A percentile compares a stretch with the other conserved stretches of the same genome.
These are phyloP conservation scores for Yarrowia deformans DNA, from an alignment of 805 yeast species.

Conservation along the genomic window DNA sequence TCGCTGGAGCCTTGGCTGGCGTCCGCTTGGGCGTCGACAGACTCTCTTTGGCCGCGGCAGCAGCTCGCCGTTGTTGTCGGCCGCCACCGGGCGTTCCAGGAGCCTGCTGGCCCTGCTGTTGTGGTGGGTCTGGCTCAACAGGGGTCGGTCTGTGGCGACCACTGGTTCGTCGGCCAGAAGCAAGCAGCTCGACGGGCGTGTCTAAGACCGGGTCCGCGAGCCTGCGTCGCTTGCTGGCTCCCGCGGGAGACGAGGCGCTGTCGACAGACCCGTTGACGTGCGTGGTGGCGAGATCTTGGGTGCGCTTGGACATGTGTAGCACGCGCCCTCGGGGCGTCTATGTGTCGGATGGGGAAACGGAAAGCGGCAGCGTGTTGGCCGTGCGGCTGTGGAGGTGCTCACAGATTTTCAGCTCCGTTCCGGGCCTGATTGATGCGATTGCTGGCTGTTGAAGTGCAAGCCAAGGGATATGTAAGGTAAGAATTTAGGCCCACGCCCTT, in stretches of 20 bases:
- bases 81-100: slow-evolving; percentile 19
- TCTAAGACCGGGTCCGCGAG: slow-evolving; percentile 29
- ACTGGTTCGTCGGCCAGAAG: slow-evolving; percentile 16
- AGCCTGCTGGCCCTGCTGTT: background rate
- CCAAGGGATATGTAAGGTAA: slow-evolving; percentile 37
- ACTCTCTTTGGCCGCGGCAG: slow-evolving; percentile 20
- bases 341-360: slow-evolving; percentile 20
- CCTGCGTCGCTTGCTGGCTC: slow-evolving; percentile 23
- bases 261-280: slow-evolving; percentile 5
- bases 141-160: slow-evolving; percentile 20
- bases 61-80: slow-evolving; percentile 19
- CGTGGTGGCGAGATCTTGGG: slow-evolving; percentile 36
- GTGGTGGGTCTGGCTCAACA: background rate
- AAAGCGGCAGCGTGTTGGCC: slow-evolving; percentile 26
- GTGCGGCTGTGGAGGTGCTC: slow-evolving; percentile 18
- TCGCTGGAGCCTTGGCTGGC: background rate
- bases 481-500: slow-evolving; percentile 35
- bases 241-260: background rate
- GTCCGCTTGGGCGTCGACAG: slow-evolving; percentile 14
- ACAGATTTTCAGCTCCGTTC: slow-evolving; percentile 29
- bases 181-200: slow-evolving; percentile 13
- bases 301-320: slow-evolving; percentile 34
- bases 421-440: slow-evolving; percentile 31
- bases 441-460: slow-evolving; percentile 21
- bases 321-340: slow-evolving; percentile 38